Evolutionary conservation across 768 basidiomycete genomes (phyloP).

Genomic region (Lepiota brunneoincarnata): DNA sequence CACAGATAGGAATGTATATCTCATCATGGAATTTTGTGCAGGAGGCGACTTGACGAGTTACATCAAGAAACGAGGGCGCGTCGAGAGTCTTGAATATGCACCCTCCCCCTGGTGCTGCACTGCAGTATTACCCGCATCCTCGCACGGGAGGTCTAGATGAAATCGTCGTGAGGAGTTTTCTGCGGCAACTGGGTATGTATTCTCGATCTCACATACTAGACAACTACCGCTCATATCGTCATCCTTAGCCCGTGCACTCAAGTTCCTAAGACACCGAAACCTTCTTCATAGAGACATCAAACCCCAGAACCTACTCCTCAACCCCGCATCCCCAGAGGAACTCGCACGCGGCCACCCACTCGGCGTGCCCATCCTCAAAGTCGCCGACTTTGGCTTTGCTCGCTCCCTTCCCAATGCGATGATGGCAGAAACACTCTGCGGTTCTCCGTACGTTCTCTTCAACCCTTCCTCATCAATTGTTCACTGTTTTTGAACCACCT

Average conservation of each 20-base stretch:
- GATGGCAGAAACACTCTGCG: slow-evolving; percentile 97
- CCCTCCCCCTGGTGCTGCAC: slow-evolving; percentile 66
- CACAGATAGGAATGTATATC: slow-evolving; percentile 79
- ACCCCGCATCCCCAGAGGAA: slow-evolving; percentile 77
- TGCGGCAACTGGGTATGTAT: slow-evolving; percentile 79
- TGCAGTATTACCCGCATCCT: slow-evolving; percentile 90
- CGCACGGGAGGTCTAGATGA: slow-evolving; percentile 87
- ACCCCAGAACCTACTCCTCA: slow-evolving; percentile 94
- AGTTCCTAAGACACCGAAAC: slow-evolving; percentile 84
- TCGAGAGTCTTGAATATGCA: slow-evolving; percentile 83
- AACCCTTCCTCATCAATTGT: not conserved
- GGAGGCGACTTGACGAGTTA: slow-evolving; percentile 96
- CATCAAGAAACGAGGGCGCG: slow-evolving; percentile 95
- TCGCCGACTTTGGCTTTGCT: slow-evolving; percentile 98
- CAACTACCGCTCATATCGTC: not conserved
- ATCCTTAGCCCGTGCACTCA: slow-evolving; percentile 81
- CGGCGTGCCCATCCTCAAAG: slow-evolving; percentile 92
- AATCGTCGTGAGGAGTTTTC: slow-evolving; percentile 86
- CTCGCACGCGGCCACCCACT: slow-evolving; percentile 84
- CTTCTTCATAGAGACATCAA: slow-evolving; percentile 98
- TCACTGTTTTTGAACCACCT: not conserved
- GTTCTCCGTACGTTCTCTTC: slow-evolving; percentile 75
- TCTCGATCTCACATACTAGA: not conserved
- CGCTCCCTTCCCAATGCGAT: slow-evolving; percentile 86
- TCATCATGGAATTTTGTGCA: slow-evolving; percentile 97